Evolutionary conservation across 2,329 filamentous ascomycete species (phyloP).

Genomic region (Cladosporium velox): DNA sequence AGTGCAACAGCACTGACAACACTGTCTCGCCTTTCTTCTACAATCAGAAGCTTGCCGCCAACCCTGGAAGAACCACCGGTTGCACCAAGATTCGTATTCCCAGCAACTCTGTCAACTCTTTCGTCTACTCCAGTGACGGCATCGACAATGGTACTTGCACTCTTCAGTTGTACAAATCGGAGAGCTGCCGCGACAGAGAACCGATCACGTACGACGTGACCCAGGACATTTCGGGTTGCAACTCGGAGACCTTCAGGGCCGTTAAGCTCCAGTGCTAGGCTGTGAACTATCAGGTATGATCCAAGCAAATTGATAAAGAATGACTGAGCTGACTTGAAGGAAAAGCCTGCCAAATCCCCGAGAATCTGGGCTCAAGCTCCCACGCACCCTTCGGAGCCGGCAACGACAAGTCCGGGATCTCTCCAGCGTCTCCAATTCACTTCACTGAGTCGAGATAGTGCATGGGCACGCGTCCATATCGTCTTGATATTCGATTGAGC

Average conservation of each 20-base stretch:
- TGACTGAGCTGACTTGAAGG: background rate
- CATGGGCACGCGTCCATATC: background rate
- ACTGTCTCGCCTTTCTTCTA: slow-evolving; percentile 3
- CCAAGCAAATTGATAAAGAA: background rate
- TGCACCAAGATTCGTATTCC: background rate
- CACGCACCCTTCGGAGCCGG: background rate
- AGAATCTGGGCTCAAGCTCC: background rate
- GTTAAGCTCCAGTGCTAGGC: background rate
- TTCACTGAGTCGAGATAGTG: background rate
- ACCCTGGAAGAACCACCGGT: background rate
- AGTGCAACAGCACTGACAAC: slow-evolving; percentile 3
- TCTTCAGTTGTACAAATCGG: background rate
- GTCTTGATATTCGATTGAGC: background rate
- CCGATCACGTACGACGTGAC: background rate
- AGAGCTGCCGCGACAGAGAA: background rate
- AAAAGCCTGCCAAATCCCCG: background rate
- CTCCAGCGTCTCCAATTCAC: background rate
- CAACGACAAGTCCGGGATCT: background rate
- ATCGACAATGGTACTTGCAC: background rate
- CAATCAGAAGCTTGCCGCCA: background rate
- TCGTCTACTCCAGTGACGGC: background rate
- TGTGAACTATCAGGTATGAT: background rate
- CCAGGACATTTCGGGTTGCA: background rate
- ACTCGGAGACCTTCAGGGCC: background rate
- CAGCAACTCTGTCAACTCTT: background rate